A percentile compares a stretch with the other conserved stretches of the same genome.
Conservation (phyloP, 495 filamentous ascomycete genomes). For the Viridothelium virens region DNA sequence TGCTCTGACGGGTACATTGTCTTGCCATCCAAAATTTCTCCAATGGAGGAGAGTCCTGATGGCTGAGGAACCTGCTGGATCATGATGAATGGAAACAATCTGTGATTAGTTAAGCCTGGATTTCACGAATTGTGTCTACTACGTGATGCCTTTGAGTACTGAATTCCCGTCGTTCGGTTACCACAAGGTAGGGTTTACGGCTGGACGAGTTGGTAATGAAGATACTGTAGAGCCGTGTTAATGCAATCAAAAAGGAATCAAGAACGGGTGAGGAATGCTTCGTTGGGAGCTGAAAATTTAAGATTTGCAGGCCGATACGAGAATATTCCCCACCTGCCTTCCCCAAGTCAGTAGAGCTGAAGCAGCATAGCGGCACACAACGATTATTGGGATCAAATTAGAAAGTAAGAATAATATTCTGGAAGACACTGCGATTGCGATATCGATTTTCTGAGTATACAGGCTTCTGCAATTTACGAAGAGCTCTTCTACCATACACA, state of each 20-base stretch:
- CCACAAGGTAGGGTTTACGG: too few relatives aligned
- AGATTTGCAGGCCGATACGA: too few relatives aligned
- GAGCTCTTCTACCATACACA: background rate
- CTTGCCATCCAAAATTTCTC: conserved; percentile 26
- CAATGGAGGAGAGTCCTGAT: conserved; percentile 26
- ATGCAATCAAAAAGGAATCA: background rate
- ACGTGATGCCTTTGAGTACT: background rate
- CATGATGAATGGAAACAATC: background rate
- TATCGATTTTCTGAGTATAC: too few relatives aligned
- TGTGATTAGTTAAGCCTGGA: background rate
- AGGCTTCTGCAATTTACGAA: background rate
- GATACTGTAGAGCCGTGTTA: background rate
- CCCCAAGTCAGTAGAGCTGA: too few relatives aligned
- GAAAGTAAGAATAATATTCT: too few relatives aligned
- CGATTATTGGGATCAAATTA: too few relatives aligned
- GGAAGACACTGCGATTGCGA: too few relatives aligned
- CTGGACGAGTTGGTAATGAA: background rate
- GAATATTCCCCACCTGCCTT: too few relatives aligned
- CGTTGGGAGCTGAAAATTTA: too few relatives aligned
- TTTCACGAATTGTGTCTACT: background rate
- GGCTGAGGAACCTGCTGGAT: conserved; percentile 21
- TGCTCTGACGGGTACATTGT: conserved; percentile 24
- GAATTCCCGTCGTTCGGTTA: conserved; percentile 10
- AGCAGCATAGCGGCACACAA: too few relatives aligned
- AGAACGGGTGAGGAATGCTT: background rate